Base-by-base conservation (phyloP, 176 grass and related monocot genomes). In the Aegilops longissima region DNA sequence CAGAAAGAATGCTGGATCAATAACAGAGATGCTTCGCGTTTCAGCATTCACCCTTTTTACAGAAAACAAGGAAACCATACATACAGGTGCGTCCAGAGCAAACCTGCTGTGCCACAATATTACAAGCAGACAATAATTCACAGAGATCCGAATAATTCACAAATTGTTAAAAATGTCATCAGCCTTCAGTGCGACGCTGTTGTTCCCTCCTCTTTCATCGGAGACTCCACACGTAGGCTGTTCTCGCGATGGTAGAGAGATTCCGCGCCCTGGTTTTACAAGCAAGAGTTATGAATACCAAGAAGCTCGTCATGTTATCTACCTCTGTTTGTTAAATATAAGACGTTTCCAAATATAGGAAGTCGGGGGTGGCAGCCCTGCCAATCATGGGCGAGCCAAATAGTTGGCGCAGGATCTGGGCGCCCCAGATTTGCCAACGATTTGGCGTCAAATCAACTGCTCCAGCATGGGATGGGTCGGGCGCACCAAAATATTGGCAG, bases 221-320 rank as follows among this genome's bases (percentile, higher is more conserved):
- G 35, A 69, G 65, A 90, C 56, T 96, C 97, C 4, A 96, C 88
- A 2, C 92, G 94, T 30, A 99, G 92, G 77, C 97, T 99, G 81
- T 94, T 99, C 70, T 96, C 97, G 77, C 97, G 93, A 2, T 40
- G 87, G 84, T 98, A 98, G 1, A 86, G 35, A 52, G 74, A 70
- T 81, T 98, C 87, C 24, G 89, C 88, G 68, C 97, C 97, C 97
- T 98, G 81, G 54, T 83, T 69, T 91, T 75, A 84, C 68, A 80
- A 45, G 11, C 3, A 66, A 61, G 79, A 49, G n/a, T 6, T 34
- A 76, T 20, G 49, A 5, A 25, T 77, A 82, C 39, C n/a, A 78
- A 54, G 70, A 47, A 29, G 66, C 25, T 47, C 49, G 21, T 79
- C 24, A 12, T 62, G 61, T 64, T 61, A 24, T 33, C 27, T 13